Conservation (phyloP, 352 stramenopile species). For the Globisporangium lucens region DNA sequence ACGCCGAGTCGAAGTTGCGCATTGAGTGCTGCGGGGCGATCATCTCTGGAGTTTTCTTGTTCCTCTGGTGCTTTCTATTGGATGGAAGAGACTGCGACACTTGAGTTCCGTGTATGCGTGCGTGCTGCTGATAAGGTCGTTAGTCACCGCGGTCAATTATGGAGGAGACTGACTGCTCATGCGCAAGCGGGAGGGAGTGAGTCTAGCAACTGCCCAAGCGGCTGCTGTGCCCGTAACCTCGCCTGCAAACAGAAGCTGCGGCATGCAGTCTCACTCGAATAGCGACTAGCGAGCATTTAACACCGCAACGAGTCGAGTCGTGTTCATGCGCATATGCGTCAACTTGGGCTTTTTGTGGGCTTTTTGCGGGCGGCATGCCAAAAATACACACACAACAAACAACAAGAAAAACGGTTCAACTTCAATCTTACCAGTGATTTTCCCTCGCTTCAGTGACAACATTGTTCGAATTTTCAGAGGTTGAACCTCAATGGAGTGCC, state of each 20-base stretch:
- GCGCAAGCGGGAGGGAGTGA: background rate
- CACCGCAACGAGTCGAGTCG: too few species aligned
- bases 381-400: background rate
- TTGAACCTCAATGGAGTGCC: background rate
- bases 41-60: background rate
- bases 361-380: background rate
- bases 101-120: background rate
- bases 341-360: background rate
- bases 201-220: background rate
- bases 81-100: background rate
- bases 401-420: background rate
- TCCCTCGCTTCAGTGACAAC: background rate
- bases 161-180: background rate
- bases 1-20: constrained; percentile 1
- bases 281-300: background rate
- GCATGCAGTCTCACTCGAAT: background rate
- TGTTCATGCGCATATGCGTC: background rate
- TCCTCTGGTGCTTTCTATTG: background rate
- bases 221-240: background rate
- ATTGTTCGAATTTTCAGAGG: background rate
- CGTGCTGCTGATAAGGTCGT: background rate
- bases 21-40: constrained; percentile 4
- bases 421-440: background rate
- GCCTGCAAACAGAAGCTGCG: background rate
- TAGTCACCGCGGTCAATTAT: background rate